A percentile compares a stretch with the other conserved stretches of the same genome.
These are phyloP conservation scores for Starmerella kuoi DNA, from an alignment of 805 yeast species.

Conservation along the genomic window DNA sequence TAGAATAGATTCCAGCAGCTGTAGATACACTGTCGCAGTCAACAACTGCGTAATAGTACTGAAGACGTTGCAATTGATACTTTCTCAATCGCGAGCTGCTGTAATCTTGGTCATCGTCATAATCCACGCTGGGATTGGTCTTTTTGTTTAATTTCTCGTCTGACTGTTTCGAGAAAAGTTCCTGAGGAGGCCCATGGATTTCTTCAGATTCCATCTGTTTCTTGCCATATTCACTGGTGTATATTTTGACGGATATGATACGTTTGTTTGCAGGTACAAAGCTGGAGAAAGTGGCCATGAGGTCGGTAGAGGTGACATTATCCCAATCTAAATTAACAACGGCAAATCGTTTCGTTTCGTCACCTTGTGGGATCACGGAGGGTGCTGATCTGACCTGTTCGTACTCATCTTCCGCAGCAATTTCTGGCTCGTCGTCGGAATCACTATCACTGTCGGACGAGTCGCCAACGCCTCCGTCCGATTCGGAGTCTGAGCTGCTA, in stretches of 20 bases:
- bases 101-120: constrained; percentile 69
- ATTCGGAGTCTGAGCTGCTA: constrained; percentile 7
- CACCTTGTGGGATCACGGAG: constrained; percentile 68
- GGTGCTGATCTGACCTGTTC: constrained; percentile 24
- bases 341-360: constrained; percentile 70
- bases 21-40: constrained; percentile 63
- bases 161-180: constrained; percentile 43
- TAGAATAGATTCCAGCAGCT: constrained; percentile 63
- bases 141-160: constrained; percentile 24
- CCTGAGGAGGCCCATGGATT: constrained; percentile 82
- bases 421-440: constrained; percentile 14
- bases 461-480: constrained; percentile 4
- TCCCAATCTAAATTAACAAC: constrained; percentile 98
- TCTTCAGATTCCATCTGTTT: constrained; percentile 84
- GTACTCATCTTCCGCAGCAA: constrained; percentile 26
- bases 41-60: constrained; percentile 88
- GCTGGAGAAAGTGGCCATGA: constrained; percentile 77
- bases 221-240: constrained; percentile 87
- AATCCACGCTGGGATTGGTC: constrained; percentile 23
- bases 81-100: constrained; percentile 73
- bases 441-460: constrained; percentile 10
- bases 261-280: constrained; percentile 69
- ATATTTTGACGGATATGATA: constrained; percentile 57
- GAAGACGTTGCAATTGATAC: constrained; percentile 82
- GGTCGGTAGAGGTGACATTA: constrained; percentile 71